Base-by-base conservation (phyloP, 345 rosid genomes). In the Angophora floribunda region DNA sequence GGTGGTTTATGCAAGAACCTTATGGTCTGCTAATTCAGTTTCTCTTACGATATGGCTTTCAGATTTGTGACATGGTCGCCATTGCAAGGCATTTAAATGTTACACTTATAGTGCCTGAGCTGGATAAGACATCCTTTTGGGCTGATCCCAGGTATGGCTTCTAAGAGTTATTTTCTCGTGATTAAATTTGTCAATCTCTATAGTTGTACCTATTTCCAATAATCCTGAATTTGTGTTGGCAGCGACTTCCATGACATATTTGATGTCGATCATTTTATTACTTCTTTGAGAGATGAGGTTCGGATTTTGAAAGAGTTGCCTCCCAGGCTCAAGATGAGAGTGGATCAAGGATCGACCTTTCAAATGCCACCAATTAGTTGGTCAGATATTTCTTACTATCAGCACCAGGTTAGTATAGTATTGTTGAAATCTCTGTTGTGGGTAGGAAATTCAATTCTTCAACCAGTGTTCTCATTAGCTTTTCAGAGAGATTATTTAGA, bases 351-450 rank as follows among this genome's bases (percentile, higher is more conserved):
- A 82, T 61, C 86, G 41, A 61, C 87, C 28, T 90, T 89, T 85
- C 88, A 93, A 61, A 90, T 94, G 95, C 91, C 95, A 19, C 94
- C 95, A 12, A 63, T 92, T 78, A 94, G 93, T 75, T 94, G 95
- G 96, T 93, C 96, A 21, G 90, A 94, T 88, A 90, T 94, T 90
- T 91, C 96, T n/a, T 94, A 93, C 88, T 94, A 94, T 87, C 90
- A 89, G n/a, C 57, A 93, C 11, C 92, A 87, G 90, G 96, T 94
- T 50, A 21, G 88, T 55, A 30, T 13, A 13, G 24, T 19, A 26
- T 13, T 75, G 52, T 55, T 44, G 30, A 19, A 19, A 75, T 55
- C 86, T 6, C 84, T 51, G 36, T 51, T n/a, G 49, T 41, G 32
- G 30, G 6, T 49, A 14, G 52, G 50, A 24, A 87, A 51, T 49